phyloP scores from a whole-genome alignment of 768 basidiomycete species.

The Pleurotus salmoneostramineus region DNA sequence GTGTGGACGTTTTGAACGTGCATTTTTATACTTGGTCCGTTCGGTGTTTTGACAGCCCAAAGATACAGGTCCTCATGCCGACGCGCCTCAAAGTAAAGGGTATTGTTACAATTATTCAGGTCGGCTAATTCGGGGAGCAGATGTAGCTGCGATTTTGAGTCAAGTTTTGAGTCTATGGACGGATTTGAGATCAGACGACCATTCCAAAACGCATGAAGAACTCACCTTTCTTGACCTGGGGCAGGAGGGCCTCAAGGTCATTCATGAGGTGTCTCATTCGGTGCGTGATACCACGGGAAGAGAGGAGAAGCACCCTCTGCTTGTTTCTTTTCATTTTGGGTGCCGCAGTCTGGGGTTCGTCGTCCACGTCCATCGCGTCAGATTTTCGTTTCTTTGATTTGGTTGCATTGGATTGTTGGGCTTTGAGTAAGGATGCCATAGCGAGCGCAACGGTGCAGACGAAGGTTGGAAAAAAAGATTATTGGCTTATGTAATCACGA shows the following conservation, averaged over 20 bases:
- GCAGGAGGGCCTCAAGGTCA: slow-evolving; percentile 84
- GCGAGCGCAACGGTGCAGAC: not conserved
- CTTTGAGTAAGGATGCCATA: slow-evolving; percentile 68
- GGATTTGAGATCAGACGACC: not conserved
- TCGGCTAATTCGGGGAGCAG: slow-evolving; percentile 95
- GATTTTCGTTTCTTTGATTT: slow-evolving; percentile 59
- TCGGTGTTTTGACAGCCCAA: slow-evolving; percentile 96
- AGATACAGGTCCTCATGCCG: slow-evolving; percentile 94
- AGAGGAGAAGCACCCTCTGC: slow-evolving; percentile 90
- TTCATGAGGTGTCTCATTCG: slow-evolving; percentile 98
- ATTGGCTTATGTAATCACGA: not conserved
- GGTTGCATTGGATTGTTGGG: slow-evolving; percentile 53
- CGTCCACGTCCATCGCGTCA: slow-evolving; percentile 54
- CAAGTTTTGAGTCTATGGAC: slow-evolving; percentile 85
- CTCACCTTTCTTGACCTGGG: slow-evolving; percentile 95
- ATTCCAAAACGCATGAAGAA: not conserved
- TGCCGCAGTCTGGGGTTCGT: slow-evolving; percentile 24
- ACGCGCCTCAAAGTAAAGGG: slow-evolving; percentile 95
- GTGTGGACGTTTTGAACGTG: slow-evolving; percentile 99
- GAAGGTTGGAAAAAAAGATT: not conserved
- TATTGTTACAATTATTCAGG: slow-evolving; percentile 96
- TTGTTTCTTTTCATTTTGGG: slow-evolving; percentile 71
- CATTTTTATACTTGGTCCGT: slow-evolving; percentile 95
- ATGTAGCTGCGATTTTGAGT: slow-evolving; percentile 91
- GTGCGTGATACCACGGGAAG: slow-evolving; percentile 91